Evolutionary conservation across 352 stramenopile species (phyloP).

Genomic region (Bremia lactucae): DNA sequence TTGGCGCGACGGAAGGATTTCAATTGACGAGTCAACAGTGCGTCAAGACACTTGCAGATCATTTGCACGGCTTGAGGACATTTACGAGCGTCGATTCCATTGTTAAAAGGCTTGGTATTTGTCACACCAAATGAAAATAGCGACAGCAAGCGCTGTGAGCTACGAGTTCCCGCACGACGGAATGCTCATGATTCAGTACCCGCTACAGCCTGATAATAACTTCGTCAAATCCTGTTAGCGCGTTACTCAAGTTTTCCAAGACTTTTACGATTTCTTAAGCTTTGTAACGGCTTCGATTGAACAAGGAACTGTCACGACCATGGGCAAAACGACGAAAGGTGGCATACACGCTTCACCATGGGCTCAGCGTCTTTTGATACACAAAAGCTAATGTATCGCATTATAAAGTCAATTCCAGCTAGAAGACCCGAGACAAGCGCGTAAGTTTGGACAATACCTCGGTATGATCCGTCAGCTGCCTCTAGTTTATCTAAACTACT

Average conservation of each 20-base stretch:
- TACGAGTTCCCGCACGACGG: slow-evolving; percentile 49
- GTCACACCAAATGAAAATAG: slow-evolving; percentile 12
- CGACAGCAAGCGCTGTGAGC: neutral
- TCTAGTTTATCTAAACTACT: no score
- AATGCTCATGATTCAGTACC: slow-evolving; percentile 56
- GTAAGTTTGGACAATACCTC: slow-evolving; percentile 20
- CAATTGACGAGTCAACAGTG: slow-evolving; percentile 45
- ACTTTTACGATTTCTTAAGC: slow-evolving; percentile 77
- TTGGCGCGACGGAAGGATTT: slow-evolving; percentile 40
- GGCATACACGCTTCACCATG: slow-evolving; percentile 1
- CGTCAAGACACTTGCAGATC: slow-evolving; percentile 25
- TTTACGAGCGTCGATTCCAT: slow-evolving; percentile 56
- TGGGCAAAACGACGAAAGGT: slow-evolving; percentile 32
- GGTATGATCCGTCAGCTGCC: slow-evolving; percentile 6
- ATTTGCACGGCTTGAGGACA: slow-evolving; percentile 11
- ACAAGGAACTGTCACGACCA: slow-evolving; percentile 57
- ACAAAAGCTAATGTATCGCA: slow-evolving; percentile 30
- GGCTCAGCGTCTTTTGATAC: slow-evolving; percentile 3
- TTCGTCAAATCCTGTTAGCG: slow-evolving; percentile 78
- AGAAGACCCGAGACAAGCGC: slow-evolving; percentile 53
- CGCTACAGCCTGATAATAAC: slow-evolving; percentile 62
- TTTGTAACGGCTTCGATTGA: slow-evolving; percentile 75
- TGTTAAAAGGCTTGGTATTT: slow-evolving; percentile 66
- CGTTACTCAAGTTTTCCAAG: slow-evolving; percentile 70
- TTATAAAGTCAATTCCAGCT: slow-evolving; percentile 54